A percentile compares a stretch with the other conserved stretches of the same genome.
These are phyloP conservation scores for Rhizopogon vulgaris DNA, from an alignment of 768 basidiomycete genomes.

Conservation along the genomic window DNA sequence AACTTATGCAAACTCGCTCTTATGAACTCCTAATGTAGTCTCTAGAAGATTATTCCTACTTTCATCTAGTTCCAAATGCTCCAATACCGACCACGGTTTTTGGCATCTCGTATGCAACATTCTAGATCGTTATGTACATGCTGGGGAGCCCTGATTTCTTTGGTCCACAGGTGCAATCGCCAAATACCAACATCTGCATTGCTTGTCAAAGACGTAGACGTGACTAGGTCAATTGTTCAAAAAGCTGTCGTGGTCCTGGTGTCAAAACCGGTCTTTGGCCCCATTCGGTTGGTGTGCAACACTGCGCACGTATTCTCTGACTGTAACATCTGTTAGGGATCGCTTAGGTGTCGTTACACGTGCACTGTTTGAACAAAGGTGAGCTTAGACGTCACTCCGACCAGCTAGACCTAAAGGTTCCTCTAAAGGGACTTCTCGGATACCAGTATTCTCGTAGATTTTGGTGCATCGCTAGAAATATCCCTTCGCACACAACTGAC, in stretches of 20 bases:
- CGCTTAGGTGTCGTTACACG: conserved; percentile 92
- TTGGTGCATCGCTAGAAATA: conserved; percentile 68
- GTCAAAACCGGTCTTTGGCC: conserved; percentile 86
- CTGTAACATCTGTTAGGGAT: conserved; percentile 46
- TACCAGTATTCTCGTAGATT: conserved; percentile 84
- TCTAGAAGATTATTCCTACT: conserved; percentile 92
- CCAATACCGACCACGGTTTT: conserved; percentile 79
- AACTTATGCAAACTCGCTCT: not conserved
- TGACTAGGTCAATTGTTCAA: conserved; percentile 94
- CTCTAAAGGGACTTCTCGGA: conserved; percentile 74
- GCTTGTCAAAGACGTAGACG: conserved; percentile 72
- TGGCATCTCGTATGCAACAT: conserved; percentile 78
- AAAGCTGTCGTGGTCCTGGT: conserved; percentile 96
- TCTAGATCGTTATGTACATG: conserved; percentile 4
- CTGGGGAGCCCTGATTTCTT: not conserved
- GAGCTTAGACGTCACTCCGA: not conserved
- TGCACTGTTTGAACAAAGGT: conserved; percentile 84
- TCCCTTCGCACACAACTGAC: conserved; percentile 78
- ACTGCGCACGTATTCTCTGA: not conserved
- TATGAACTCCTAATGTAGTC: conserved; percentile 11
- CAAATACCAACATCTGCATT: conserved; percentile 82
- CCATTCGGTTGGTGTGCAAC: conserved; percentile 58
- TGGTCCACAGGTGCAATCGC: conserved; percentile 72
- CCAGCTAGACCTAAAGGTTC: not conserved
- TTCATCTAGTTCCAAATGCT: conserved; percentile 77